Conservation (phyloP, 768 basidiomycete genomes). For the Vishniacozyma victoriae region DNA sequence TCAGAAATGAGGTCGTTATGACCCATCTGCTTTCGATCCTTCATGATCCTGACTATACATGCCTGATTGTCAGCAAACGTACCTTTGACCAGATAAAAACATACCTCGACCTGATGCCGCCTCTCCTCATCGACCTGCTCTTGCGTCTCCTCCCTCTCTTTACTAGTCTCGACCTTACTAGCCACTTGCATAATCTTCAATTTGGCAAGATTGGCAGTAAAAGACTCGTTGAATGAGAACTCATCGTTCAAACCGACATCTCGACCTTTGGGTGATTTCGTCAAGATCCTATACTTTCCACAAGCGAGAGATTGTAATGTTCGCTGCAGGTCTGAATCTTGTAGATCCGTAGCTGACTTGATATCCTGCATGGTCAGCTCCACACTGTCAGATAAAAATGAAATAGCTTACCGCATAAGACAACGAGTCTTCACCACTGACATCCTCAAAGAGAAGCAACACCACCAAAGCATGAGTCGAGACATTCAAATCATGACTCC, state of each 20-base stretch:
- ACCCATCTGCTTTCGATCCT: slow-evolving; percentile 79
- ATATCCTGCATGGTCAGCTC: slow-evolving; percentile 61
- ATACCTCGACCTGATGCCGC: slow-evolving; percentile 78
- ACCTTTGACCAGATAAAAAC: slow-evolving; percentile 31
- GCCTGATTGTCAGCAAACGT: slow-evolving; percentile 56
- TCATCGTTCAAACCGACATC: slow-evolving; percentile 70
- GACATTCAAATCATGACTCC: slow-evolving; percentile 83
- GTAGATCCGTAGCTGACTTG: slow-evolving; percentile 65
- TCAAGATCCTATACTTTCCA: slow-evolving; percentile 84
- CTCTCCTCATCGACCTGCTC: slow-evolving; percentile 88
- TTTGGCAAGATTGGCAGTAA: slow-evolving; percentile 72
- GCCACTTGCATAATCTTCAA: slow-evolving; percentile 91
- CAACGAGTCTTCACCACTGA: slow-evolving; percentile 62
- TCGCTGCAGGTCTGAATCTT: slow-evolving; percentile 73
- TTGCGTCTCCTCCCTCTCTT: slow-evolving; percentile 84
- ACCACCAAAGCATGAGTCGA: slow-evolving; percentile 84
- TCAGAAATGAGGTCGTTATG: slow-evolving; percentile 87
- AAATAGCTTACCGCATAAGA: slow-evolving; percentile 61
- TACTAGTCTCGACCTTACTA: slow-evolving; percentile 74
- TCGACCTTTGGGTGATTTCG: slow-evolving; percentile 80
- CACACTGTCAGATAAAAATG: background rate
- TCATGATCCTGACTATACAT: slow-evolving; percentile 96
- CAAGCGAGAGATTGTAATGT: slow-evolving; percentile 93
- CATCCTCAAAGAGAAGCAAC: slow-evolving; percentile 74
- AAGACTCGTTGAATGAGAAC: slow-evolving; percentile 83